phyloP scores from a whole-genome alignment of 305 asterid species.

The Coffea humblotiana region DNA sequence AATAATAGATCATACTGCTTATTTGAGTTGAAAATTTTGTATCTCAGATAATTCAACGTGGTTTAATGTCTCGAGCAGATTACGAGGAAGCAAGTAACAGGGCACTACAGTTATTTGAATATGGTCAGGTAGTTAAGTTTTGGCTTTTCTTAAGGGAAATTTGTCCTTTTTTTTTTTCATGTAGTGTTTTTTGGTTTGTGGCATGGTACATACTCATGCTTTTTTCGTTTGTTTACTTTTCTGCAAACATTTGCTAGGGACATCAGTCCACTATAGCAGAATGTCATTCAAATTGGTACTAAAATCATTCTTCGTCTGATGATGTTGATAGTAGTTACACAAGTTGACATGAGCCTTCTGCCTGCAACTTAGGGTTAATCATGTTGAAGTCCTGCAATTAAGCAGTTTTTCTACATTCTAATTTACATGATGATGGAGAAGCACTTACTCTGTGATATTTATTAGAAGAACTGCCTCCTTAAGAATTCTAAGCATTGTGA shows the following conservation, averaged over 20 bases:
- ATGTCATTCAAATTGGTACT: neutral
- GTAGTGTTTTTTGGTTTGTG: neutral
- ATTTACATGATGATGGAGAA: neutral
- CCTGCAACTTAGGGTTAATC: neutral
- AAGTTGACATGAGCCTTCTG: neutral
- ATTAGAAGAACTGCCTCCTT: neutral
- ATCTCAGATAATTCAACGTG: conserved; percentile 65
- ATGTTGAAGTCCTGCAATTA: neutral
- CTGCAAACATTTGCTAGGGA: neutral
- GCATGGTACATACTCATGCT: neutral
- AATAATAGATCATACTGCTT: neutral
- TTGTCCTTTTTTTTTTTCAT: neutral
- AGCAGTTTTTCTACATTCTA: neutral
- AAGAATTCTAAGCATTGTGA: neutral
- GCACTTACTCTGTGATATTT: neutral
- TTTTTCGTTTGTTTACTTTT: neutral
- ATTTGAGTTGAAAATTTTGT: conserved; percentile 6
- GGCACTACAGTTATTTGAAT: conserved; percentile 75
- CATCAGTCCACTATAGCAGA: neutral
- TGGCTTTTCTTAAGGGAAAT: neutral
- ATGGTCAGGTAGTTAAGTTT: conserved; percentile 64
- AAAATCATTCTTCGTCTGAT: neutral
- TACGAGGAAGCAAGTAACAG: conserved; percentile 71
- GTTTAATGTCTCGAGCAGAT: conserved; percentile 81
- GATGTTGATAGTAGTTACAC: neutral